Percentiles rank a stretch among this genome's conserved stretches.
phyloP scores from a whole-genome alignment of 1,284 basidiomycete species.

The Amylostereum chailletii region DNA sequence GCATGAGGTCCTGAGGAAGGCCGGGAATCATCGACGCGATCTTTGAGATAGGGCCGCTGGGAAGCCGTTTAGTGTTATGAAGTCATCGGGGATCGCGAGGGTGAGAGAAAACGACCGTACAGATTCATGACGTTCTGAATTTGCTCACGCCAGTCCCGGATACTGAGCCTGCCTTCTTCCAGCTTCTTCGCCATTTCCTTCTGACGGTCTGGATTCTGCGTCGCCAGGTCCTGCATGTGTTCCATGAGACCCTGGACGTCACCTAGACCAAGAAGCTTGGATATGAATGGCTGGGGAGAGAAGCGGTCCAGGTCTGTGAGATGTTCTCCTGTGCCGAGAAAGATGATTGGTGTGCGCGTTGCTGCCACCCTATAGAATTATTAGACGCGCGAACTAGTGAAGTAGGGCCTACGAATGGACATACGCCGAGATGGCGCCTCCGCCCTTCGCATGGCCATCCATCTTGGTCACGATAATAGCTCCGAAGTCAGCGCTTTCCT shows the following conservation, averaged over 20 bases:
- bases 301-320: conserved; percentile 94
- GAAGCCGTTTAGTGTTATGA: background rate
- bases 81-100: background rate
- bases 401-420: conserved; percentile 22
- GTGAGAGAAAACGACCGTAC: conserved; percentile 35
- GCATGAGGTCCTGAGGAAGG: conserved; percentile 82
- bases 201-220: conserved; percentile 91
- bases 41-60: conserved; percentile 93
- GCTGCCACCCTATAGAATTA: conserved; percentile 74
- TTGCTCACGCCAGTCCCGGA: conserved; percentile 97
- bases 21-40: conserved; percentile 99
- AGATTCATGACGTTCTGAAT: conserved; percentile 97
- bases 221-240: conserved; percentile 92
- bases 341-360: conserved; percentile 97
- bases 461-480: conserved; percentile 99
- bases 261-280: conserved; percentile 91
- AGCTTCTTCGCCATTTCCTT: conserved; percentile 99
- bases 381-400: background rate
- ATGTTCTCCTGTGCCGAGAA: conserved; percentile 97
- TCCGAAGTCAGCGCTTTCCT: conserved; percentile 95
- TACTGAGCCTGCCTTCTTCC: conserved; percentile 92
- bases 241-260: conserved; percentile 97
- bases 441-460: conserved; percentile 99
- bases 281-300: conserved; percentile 94
- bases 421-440: conserved; percentile 97